Conservation (phyloP, 2,329 filamentous ascomycete species). For the Monosporascus sp. region DNA sequence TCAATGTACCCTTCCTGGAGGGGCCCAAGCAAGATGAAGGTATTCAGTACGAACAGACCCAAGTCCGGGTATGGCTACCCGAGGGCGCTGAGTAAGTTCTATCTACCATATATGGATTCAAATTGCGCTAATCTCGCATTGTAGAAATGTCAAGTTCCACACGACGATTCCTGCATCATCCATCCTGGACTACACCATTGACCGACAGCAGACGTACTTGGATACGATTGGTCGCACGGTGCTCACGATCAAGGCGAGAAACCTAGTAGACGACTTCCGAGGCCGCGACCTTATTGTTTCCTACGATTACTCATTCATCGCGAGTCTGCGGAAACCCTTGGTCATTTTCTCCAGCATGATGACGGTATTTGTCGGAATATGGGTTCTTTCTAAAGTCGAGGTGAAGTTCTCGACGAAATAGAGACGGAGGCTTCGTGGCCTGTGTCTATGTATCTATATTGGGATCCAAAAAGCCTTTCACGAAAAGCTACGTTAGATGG, state of each 20-base stretch:
- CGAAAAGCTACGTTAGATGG: not conserved
- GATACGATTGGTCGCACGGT: slow-evolving; percentile 86
- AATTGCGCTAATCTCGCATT: slow-evolving; percentile 38
- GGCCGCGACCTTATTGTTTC: slow-evolving; percentile 79
- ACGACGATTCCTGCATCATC: slow-evolving; percentile 63
- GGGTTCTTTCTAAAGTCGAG: slow-evolving; percentile 72
- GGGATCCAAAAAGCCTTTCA: not conserved
- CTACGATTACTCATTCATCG: slow-evolving; percentile 75
- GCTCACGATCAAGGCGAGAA: slow-evolving; percentile 73
- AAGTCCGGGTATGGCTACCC: slow-evolving; percentile 78
- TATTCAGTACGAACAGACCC: slow-evolving; percentile 75
- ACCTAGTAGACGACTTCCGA: slow-evolving; percentile 85
- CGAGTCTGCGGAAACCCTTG: slow-evolving; percentile 78
- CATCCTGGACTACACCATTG: slow-evolving; percentile 52
- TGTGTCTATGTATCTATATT: not conserved
- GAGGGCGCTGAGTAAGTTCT: slow-evolving; percentile 76
- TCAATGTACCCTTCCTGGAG: slow-evolving; percentile 90
- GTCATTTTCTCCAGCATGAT: slow-evolving; percentile 71
- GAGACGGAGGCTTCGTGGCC: slow-evolving; percentile 3
- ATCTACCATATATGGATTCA: slow-evolving; percentile 8
- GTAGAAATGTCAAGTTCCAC: slow-evolving; percentile 71
- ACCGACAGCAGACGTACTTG: slow-evolving; percentile 81
- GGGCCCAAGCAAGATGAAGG: slow-evolving; percentile 84
- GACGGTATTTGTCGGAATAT: slow-evolving; percentile 68
- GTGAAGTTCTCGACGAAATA: slow-evolving; percentile 63